Base-by-base conservation (phyloP, 345 rosid species). In the Linum trigynum region DNA sequence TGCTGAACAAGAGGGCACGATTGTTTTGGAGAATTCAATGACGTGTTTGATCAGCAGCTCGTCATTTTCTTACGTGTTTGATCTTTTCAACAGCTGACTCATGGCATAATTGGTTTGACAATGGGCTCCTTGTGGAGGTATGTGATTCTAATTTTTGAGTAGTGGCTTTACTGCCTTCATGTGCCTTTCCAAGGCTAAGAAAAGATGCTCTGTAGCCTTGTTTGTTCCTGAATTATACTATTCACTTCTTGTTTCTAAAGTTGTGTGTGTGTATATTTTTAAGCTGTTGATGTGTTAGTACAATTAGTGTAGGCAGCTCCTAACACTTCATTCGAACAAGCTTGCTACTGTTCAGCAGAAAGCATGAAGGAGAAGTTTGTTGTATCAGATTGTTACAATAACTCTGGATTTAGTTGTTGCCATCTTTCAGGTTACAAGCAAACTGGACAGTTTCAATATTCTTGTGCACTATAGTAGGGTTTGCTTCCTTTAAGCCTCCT, bases 71-170 rank as follows among this genome's bases (percentile, higher is more conserved):
- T 59, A 60, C 55, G 32, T 62, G 45, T 38, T 12, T 9, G 55
- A 38, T 77, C 55, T 63, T 55, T 67, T 15, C 55, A 57, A 75
- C 87, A 92, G 98, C 84, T 92, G 74, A 85, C 80, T 12, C 94
- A 90, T 80, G 98, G 98, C 38, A 56, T 90, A 61, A 81, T 88
- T 63, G 98, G 98, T 62, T 86, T 90, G 59, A 72, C 88, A 5
- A 82, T 92, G 76, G 98, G 97, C 64, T 78, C 90, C 59, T 63
- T 90, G 63, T 90, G 97, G 98, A 92, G 96, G 98, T 92, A 81
- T 57, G 66, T 15, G 38, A 37, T 9, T 57, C 53, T 59, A 51
- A 38, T 35, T 39, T 14, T 6, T 55, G 3, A 41, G 15, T 67
- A 37, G 2, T 2, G 6, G 12, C 40, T 55, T 14, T n/a, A 39